A percentile compares a stretch with the other conserved stretches of the same genome.
These are phyloP conservation scores for Aspergillus melleus DNA, from an alignment of 2,329 filamentous ascomycete genomes.

Conservation along the genomic window DNA sequence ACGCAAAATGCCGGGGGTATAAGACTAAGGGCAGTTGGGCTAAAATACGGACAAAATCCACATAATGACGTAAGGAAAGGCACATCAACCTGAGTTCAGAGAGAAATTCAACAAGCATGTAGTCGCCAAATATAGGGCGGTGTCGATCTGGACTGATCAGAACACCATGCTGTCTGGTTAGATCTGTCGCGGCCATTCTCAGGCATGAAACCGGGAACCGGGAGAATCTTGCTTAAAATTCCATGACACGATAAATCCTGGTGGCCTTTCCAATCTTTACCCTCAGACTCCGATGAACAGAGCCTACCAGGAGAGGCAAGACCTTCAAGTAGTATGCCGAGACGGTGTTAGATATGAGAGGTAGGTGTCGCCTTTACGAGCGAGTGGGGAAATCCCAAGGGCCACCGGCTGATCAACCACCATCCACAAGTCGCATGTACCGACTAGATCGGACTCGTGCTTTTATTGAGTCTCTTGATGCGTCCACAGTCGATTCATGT, in stretches of 20 bases:
- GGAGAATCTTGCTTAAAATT: not conserved
- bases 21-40: not conserved
- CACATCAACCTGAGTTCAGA: not conserved
- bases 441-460: not conserved
- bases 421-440: not conserved
- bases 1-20: not conserved
- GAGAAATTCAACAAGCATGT: not conserved
- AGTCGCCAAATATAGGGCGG: not conserved
- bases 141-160: not conserved
- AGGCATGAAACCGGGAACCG: not conserved
- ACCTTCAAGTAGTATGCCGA: not conserved
- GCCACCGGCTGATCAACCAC: not conserved
- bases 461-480: no score
- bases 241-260: not conserved
- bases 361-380: not conserved
- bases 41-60: not conserved
- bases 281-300: not conserved
- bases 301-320: not conserved
- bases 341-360: not conserved
- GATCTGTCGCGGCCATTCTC: not conserved
- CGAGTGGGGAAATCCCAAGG: not conserved
- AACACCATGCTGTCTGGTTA: not conserved
- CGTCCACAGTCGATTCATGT: not conserved
- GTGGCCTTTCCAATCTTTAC: not conserved
- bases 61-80: not conserved